Evolutionary conservation across 306 rosid species (phyloP).

Genomic region (Purshia tridentata): DNA sequence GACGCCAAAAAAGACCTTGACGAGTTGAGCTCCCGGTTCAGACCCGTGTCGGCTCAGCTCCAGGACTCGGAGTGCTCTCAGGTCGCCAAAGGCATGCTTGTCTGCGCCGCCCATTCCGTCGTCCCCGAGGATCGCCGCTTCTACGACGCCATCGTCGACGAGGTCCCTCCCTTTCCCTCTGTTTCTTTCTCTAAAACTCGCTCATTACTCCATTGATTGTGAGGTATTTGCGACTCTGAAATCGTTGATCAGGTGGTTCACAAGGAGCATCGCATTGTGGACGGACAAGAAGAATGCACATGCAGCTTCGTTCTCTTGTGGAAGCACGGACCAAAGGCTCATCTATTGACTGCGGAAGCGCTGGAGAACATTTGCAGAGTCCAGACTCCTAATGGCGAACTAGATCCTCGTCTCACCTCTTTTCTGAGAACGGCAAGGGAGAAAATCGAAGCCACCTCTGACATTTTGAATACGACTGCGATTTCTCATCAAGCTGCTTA

Average conservation of each 20-base stretch:
- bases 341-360: conserved; percentile 20
- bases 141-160: conserved; percentile 43
- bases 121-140: conserved; percentile 38
- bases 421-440: conserved; percentile 43
- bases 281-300: conserved; percentile 53
- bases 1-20: conserved; percentile 16
- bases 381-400: conserved; percentile 27
- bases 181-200: too few relatives aligned
- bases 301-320: conserved; percentile 54
- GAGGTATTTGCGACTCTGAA: not conserved
- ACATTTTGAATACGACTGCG: not conserved
- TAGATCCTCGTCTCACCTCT: conserved; percentile 43
- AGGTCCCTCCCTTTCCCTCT: conserved; percentile 11
- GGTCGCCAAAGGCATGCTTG: conserved; percentile 17
- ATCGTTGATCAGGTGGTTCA: conserved; percentile 42
- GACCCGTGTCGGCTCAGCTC: conserved; percentile 38
- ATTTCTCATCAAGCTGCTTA: conserved; percentile 5
- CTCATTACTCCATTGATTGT: conserved; percentile 8
- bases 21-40: conserved; percentile 33
- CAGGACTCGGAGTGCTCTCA: conserved; percentile 44
- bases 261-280: conserved; percentile 35
- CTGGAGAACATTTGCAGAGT: conserved; percentile 51
- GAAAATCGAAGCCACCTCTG: conserved; percentile 24
- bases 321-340: conserved; percentile 64
- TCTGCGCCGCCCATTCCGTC: conserved; percentile 38